phyloP scores from a whole-genome alignment of 768 basidiomycete species.

The Phylloporus arenicola region DNA sequence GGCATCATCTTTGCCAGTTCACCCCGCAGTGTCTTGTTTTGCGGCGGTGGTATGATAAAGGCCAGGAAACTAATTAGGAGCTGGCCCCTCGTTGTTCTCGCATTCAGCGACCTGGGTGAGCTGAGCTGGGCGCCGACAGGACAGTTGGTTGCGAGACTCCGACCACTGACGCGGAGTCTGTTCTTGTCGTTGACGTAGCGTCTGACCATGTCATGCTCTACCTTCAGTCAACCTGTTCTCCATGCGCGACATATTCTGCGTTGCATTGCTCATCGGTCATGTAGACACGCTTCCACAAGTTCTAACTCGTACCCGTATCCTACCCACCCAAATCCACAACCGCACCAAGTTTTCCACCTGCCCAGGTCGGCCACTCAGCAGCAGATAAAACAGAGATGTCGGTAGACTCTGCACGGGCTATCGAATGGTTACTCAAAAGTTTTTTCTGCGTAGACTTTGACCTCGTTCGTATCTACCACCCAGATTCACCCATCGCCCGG shows the following conservation, averaged over 20 bases:
- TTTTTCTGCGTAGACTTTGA: conserved; percentile 53
- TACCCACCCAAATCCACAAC: conserved; percentile 44
- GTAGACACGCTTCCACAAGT: conserved; percentile 18
- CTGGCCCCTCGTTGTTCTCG: too few species aligned
- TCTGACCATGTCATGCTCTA: conserved; percentile 6
- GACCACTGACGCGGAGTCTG: too few species aligned
- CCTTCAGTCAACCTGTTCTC: conserved; percentile 3
- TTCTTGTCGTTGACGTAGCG: too few species aligned
- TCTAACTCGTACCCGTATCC: conserved; percentile 48
- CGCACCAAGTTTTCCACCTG: conserved; percentile 61
- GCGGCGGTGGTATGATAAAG: too few species aligned
- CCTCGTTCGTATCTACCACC: conserved; percentile 75
- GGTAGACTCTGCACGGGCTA: conserved; percentile 15
- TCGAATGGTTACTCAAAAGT: background rate
- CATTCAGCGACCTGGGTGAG: too few species aligned
- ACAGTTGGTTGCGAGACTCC: too few species aligned
- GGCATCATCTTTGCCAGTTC: too few species aligned
- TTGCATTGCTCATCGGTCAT: conserved; percentile 1
- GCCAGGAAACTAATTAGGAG: too few species aligned
- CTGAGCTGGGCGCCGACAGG: too few species aligned
- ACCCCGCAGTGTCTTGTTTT: too few species aligned
- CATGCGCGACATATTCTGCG: conserved; percentile 6
- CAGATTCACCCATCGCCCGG: conserved; percentile 52
- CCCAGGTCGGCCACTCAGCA: conserved; percentile 44
- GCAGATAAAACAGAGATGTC: conserved; percentile 58